Conservation (phyloP, 108 stramenopile genomes). For the Parietichytrium sp. region DNA sequence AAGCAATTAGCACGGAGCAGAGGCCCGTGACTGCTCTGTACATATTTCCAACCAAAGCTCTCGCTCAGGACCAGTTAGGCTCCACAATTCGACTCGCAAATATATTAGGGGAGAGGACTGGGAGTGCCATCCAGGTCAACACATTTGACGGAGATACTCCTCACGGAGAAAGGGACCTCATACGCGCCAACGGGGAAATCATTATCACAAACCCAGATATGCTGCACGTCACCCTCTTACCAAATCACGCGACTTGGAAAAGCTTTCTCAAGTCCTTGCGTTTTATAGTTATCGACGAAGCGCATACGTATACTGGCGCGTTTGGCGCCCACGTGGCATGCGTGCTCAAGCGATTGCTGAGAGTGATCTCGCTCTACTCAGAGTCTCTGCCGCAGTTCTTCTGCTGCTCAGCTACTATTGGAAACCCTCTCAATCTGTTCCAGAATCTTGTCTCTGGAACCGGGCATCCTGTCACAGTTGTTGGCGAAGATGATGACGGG, state of each 20-base stretch:
- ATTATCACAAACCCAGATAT: constrained; percentile 96
- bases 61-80: constrained; percentile 90
- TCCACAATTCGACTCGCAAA: not conserved
- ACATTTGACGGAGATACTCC: constrained; percentile 63
- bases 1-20: too few relatives aligned
- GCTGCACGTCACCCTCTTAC: constrained; percentile 84
- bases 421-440: constrained; percentile 78
- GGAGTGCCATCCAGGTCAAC: not conserved
- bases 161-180: constrained; percentile 65
- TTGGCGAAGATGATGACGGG: constrained; percentile 66
- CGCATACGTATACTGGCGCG: constrained; percentile 82
- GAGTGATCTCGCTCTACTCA: constrained; percentile 61
- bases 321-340: constrained; percentile 93
- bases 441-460: constrained; percentile 65
- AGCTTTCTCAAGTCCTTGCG: constrained; percentile 63
- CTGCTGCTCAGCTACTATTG: constrained; percentile 86
- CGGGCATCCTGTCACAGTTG: constrained; percentile 49
- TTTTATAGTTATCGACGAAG: constrained; percentile 89
- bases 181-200: constrained; percentile 70
- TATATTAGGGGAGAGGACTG: not conserved
- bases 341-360: constrained; percentile 78
- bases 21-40: constrained; percentile 64
- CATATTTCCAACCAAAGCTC: constrained; percentile 92
- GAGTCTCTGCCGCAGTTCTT: constrained; percentile 62
- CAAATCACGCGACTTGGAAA: constrained; percentile 73